These are phyloP conservation scores for Colletotrichum horii DNA, from an alignment of 2,329 filamentous ascomycete species.

Conservation along the genomic window DNA sequence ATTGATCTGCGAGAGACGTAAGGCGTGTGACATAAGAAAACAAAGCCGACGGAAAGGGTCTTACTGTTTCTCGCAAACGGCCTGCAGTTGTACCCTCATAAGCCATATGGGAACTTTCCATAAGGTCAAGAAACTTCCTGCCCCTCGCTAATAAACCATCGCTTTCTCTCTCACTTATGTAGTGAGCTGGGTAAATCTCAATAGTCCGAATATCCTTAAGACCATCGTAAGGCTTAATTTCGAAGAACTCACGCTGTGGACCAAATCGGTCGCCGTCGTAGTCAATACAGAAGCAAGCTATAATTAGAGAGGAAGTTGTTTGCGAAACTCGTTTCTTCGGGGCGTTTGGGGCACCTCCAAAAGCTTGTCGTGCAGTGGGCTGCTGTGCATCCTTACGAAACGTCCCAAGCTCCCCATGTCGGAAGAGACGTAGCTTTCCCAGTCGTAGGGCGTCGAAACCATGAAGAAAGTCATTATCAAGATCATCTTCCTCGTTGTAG, in stretches of 20 bases:
- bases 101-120: constrained; percentile 28
- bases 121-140: constrained; percentile 25
- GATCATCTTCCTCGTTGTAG: not conserved
- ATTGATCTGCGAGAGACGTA: constrained; percentile 24
- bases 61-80: constrained; percentile 22
- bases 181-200: not conserved
- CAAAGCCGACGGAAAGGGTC: not conserved
- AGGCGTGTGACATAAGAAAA: not conserved
- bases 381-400: not conserved
- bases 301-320: constrained; percentile 1
- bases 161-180: not conserved
- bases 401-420: not conserved
- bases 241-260: constrained; percentile 24
- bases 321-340: not conserved
- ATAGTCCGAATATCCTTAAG: constrained; percentile 27
- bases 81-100: constrained; percentile 31
- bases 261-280: constrained; percentile 28
- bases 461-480: not conserved
- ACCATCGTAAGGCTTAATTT: constrained; percentile 30
- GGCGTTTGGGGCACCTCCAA: not conserved
- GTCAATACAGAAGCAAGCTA: constrained; percentile 29
- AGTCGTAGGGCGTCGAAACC: not conserved
- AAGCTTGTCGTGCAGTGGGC: not conserved
- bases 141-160: not conserved
- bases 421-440: not conserved